Base-by-base conservation (phyloP, 1,139 yeast genomes). In the Candida freyschussii region DNA sequence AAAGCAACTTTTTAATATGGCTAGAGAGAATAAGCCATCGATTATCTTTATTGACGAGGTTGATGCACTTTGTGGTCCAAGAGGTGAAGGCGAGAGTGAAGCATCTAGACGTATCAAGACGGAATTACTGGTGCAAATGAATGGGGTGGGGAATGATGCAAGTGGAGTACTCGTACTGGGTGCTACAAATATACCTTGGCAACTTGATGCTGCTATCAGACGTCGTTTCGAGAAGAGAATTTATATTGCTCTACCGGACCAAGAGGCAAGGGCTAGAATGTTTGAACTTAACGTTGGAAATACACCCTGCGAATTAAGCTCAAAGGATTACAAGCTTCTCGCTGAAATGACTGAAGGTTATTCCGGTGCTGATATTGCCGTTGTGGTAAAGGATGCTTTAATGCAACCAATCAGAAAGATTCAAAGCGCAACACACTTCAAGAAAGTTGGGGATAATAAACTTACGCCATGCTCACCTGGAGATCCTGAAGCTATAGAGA, bases 151-250 rank as follows among this genome's bases (percentile, higher is more conserved):
- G 11, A 89, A 86, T 55, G 98, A 93, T 56, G 67, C 95, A 1
- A 71, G 72, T 32, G 98, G 99, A 7, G 97, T 93, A 2, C 66
- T 93, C 26, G 98, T 93, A 0, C 67, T 93, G 32, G 99, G 98
- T 17, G 99, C 99, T 2, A 93, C 99, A 5, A 93, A 93, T 57
- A 91, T 93, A 39, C 98, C 98, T 13, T 93, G 98, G 98, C 96
- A 91, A 62, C 69, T 93, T 45, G 99, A 93, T 60, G 89, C 97
- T 27, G 99, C 98, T 6, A 86, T 93, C 33, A 75, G 98, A 58
- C 79, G 99, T 65, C 79, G 98, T 64, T 93, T 93, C 52, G 98
- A 91, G 57, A 76, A 85, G 51, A 78, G 98, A 62, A 91, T 93
- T 34, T 93, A 93, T 56, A 93, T 93, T 45, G 82, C 98, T 4